A percentile compares a stretch with the other conserved stretches of the same genome.
These are phyloP conservation scores for Cladophialophora chaetospira DNA, from an alignment of 2,329 filamentous ascomycete species.

Conservation along the genomic window DNA sequence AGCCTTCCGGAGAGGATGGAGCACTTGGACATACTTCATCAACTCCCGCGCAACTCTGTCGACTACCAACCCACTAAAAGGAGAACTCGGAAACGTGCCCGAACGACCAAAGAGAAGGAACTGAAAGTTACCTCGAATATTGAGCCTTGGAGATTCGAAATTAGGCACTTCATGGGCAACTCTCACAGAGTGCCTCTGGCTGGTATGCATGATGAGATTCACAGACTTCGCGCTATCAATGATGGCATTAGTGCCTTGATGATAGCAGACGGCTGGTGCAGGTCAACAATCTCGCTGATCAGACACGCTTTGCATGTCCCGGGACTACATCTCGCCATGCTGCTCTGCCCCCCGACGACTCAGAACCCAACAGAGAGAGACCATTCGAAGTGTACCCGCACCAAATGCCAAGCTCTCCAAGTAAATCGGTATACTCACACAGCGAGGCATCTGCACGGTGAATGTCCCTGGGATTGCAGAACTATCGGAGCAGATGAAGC, in stretches of 20 bases:
- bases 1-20: slow-evolving; percentile 1
- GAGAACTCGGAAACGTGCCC: neutral
- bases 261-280: neutral
- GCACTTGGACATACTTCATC: slow-evolving; percentile 1
- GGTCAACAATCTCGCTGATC: neutral
- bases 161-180: slow-evolving; percentile 3
- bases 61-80: neutral
- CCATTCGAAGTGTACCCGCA: neutral
- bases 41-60: neutral
- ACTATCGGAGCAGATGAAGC: neutral
- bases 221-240: neutral
- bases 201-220: neutral
- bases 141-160: slow-evolving; percentile 2
- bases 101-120: neutral
- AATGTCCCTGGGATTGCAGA: neutral
- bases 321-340: slow-evolving; percentile 4
- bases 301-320: slow-evolving; percentile 2
- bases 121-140: neutral
- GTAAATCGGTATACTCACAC: neutral
- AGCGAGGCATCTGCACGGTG: neutral
- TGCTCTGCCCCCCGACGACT: neutral
- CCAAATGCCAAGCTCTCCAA: slow-evolving; percentile 4
- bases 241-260: neutral
- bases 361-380: neutral
- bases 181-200: neutral